Percentiles rank a stretch among this genome's conserved stretches.
Conservation (phyloP, 352 stramenopile genomes). For the Globisporangium rhizosaccharum region DNA sequence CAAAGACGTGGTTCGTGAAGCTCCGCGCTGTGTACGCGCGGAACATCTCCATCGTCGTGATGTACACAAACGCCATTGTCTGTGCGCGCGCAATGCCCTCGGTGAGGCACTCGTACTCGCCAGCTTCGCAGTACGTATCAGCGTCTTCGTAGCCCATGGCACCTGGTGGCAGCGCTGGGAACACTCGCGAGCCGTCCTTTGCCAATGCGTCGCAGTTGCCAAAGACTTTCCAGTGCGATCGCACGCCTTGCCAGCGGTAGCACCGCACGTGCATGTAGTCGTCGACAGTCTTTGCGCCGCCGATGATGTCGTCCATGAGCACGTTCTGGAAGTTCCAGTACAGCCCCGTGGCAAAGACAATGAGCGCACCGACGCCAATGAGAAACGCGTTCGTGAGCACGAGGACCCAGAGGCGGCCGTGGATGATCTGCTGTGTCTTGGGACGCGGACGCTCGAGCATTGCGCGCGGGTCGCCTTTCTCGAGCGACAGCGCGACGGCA, state of each 20-base stretch:
- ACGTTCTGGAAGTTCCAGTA: slow-evolving; percentile 71
- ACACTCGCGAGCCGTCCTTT: slow-evolving; percentile 43
- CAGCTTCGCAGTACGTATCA: slow-evolving; percentile 48
- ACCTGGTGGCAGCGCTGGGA: slow-evolving; percentile 29
- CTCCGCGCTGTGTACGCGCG: slow-evolving; percentile 40
- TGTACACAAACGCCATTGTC: slow-evolving; percentile 43
- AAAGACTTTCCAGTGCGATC: slow-evolving; percentile 42
- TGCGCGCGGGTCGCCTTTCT: slow-evolving; percentile 57
- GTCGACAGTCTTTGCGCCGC: slow-evolving; percentile 28
- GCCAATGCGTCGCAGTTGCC: slow-evolving; percentile 49
- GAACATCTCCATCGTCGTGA: slow-evolving; percentile 46
- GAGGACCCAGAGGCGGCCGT: slow-evolving; percentile 61
- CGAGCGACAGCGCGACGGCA: slow-evolving; percentile 59
- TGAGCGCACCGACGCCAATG: slow-evolving; percentile 36
- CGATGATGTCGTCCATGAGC: slow-evolving; percentile 47
- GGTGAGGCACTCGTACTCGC: slow-evolving; percentile 47
- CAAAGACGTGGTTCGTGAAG: slow-evolving; percentile 39
- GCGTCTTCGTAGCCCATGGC: slow-evolving; percentile 29
- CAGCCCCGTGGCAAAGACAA: slow-evolving; percentile 48
- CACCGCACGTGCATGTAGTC: slow-evolving; percentile 60
- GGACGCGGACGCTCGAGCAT: slow-evolving; percentile 61
- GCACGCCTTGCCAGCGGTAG: slow-evolving; percentile 41
- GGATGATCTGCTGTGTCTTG: slow-evolving; percentile 51
- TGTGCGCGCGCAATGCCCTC: slow-evolving; percentile 34
- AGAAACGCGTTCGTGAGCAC: slow-evolving; percentile 58